Percentiles rank a stretch among this genome's conserved stretches.
phyloP scores from a whole-genome alignment of 1,139 yeast genomes.

The Candida sp. region DNA sequence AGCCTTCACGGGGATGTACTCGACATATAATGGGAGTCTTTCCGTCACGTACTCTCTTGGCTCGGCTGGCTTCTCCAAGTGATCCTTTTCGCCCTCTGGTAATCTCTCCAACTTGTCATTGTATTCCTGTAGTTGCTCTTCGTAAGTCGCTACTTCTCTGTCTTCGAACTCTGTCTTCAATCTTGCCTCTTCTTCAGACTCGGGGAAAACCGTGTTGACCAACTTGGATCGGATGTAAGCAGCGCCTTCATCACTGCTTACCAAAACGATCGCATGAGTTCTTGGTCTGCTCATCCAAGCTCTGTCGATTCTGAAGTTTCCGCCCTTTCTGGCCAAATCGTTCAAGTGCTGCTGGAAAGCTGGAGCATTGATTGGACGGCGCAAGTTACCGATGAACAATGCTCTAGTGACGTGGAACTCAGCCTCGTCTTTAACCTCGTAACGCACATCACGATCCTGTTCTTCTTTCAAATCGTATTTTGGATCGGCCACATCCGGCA shows the following conservation, averaged over 20 bases:
- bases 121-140: conserved; percentile 21
- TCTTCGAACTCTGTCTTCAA: conserved; percentile 25
- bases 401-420: conserved; percentile 45
- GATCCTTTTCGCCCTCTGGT: conserved; percentile 13
- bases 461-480: conserved; percentile 15
- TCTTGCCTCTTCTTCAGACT: conserved; percentile 25
- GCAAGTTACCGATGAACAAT: conserved; percentile 45
- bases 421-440: conserved; percentile 32
- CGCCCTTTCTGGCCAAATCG: conserved; percentile 26
- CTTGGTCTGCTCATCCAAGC: conserved; percentile 49
- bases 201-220: conserved; percentile 37
- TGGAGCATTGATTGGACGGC: conserved; percentile 40
- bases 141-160: conserved; percentile 25
- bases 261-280: conserved; percentile 47
- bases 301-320: conserved; percentile 33
- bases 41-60: conserved; percentile 24
- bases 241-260: conserved; percentile 44
- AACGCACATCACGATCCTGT: conserved; percentile 35
- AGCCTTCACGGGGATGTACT: conserved; percentile 50
- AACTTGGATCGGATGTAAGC: conserved; percentile 32
- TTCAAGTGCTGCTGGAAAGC: conserved; percentile 39
- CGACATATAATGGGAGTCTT: conserved; percentile 38
- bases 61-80: conserved; percentile 18
- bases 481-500: conserved; percentile 14
- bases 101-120: conserved; percentile 16